phyloP scores from a whole-genome alignment of 768 basidiomycete genomes.

The Hortiboletus campestris region DNA sequence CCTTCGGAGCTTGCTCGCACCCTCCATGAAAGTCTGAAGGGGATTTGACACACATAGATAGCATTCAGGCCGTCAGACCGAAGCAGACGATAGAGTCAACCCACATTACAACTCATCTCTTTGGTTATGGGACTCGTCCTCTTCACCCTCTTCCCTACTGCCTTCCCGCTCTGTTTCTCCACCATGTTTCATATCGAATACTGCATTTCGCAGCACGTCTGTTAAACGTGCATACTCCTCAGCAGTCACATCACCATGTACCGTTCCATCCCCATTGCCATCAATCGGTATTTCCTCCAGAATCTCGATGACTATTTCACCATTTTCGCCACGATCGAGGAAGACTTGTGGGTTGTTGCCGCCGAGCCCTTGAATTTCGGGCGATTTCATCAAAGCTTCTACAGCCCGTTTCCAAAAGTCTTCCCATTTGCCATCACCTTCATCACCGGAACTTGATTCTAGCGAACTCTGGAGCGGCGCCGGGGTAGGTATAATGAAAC shows the following conservation, averaged over 20 bases:
- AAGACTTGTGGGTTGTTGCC: constrained; percentile 37
- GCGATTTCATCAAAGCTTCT: constrained; percentile 29
- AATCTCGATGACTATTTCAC: constrained; percentile 43
- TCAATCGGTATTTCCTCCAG: constrained; percentile 44
- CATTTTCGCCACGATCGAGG: constrained; percentile 42
- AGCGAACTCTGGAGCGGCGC: constrained; percentile 18
- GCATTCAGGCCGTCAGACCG: constrained; percentile 16
- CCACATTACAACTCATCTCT: constrained; percentile 34
- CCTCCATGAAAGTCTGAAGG: constrained; percentile 6
- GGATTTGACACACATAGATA: constrained; percentile 6
- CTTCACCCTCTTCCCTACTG: constrained; percentile 31
- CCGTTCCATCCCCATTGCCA: constrained; percentile 20
- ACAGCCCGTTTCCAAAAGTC: constrained; percentile 29
- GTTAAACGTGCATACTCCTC: constrained; percentile 44
- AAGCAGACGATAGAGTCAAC: constrained; percentile 17
- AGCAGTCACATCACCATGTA: constrained; percentile 32
- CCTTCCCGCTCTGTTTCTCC: constrained; percentile 21
- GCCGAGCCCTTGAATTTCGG: constrained; percentile 28
- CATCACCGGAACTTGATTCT: constrained; percentile 16
- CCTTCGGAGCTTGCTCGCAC: constrained; percentile 1
- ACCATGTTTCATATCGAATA: constrained; percentile 46
- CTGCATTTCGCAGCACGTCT: constrained; percentile 52
- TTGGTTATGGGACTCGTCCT: constrained; percentile 29
- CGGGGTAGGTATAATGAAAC: constrained; percentile 42
- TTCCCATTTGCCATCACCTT: constrained; percentile 17